Evolutionary conservation across 1,139 yeast genomes (phyloP), one percentile per base, ranked within the genome.

Genomic region (Debaryomycetaceae sp.): DNA sequence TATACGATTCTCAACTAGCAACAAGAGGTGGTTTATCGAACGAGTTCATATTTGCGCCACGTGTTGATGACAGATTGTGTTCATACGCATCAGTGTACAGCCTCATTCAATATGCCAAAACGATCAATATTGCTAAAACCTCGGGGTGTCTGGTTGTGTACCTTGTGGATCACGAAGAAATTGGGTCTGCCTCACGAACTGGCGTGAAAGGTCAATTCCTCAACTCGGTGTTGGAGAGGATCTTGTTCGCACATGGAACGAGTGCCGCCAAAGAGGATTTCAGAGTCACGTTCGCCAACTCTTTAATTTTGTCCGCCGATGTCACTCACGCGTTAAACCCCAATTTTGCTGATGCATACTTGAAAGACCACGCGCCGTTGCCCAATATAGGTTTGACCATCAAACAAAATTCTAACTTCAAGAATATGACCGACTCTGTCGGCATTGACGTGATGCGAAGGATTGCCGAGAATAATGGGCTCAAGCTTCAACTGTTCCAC

Each of bases 291-390:
- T 59, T 47, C 34, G 65, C 68, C 29, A 63, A 63, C 35, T 46
- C 68, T 5, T 45, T 66, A 16, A 46, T 66, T 23, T 49, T 67
- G 25, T 65, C 71, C 0, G 69, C 72, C 1, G 74, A 67, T 38
- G 72, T 67, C 12, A 66, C 61, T n/a, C 74, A 67, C 40, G 59
- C 64, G 15, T 43, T 65, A 23, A 67, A 67, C 40, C 74, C 74
- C n/a, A 66, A 66, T 42, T 67, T 64, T 37, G 35, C 45, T 14
- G 42, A 45, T 16, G 60, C 49, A 4, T 67, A 67, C 39, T 53
- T 66, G 36, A 61, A 59, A 28, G 48, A 53, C 27, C 68, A 66
- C 44, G 55, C 46, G 35, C 71, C 73, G 1, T 40, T 61, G 10
- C 72, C 71, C 28, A 67, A 67, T 39, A 56, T 48, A 4, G 74